Base-by-base conservation (phyloP, 2,329 filamentous ascomycete species). In the Arthrobotrys conoides region DNA sequence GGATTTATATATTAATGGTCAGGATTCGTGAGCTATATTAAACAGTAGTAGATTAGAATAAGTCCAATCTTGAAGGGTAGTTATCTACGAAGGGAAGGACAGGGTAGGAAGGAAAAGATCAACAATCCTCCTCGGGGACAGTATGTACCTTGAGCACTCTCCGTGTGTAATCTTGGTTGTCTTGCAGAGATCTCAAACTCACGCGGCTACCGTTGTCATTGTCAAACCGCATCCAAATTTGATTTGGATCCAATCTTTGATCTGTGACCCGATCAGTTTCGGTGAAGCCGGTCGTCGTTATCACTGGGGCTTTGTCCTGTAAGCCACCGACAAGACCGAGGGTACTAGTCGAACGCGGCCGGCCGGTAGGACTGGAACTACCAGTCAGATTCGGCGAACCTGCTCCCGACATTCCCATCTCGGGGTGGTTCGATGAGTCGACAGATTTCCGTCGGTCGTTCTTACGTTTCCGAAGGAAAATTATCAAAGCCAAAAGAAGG, bases 61-160 rank as follows among this genome's bases (percentile, higher is more conserved):
- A 55, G 64, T 75, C 71, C 71, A 73, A 73, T 73, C 70, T 38
- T 41, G 41, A 49, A 36, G 61, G 20, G 16, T 38, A 73, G 59
- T 24, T 73, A 73, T 48, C 70, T 73, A 73, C 16, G 9, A 46
- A 63, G 46, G 41, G 51, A 61, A 68, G 33, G 49, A 53, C 53
- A 38, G 18, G 53, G 18, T 5, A 38, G 36, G 59, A 38, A n/a
- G 46, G 38, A 49, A 57, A 22, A 4, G 3, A 22, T 20, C 24
- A 67, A 5, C 24, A 71, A 67, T 68, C 57, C 24, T 66, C 49
- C 44, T 67, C 48, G 20, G 67, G 67, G 53, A 77, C 59, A 6
- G 59, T 77, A 71, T 71, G 67, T 67, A 77, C 73, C 73, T 77
- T 77, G 14, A 77, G 73, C 67, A 77, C 73, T 71, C 73, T 71